A percentile compares a stretch with the other conserved stretches of the same genome.
Evolutionary conservation across 129 eudicot genomes (phyloP).

Genomic region (Flaveria trinervia): DNA sequence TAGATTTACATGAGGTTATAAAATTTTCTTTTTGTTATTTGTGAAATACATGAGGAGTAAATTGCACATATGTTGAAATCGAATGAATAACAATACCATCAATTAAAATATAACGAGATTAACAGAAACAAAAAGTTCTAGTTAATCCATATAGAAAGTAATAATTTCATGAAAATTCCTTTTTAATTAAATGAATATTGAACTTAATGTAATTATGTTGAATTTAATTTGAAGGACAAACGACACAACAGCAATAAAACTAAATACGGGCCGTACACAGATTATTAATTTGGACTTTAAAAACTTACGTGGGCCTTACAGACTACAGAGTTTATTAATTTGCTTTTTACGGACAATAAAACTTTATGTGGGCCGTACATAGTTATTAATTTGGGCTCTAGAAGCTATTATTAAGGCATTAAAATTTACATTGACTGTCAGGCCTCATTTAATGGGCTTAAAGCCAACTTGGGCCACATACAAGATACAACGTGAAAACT

Average conservation of each 20-base stretch:
- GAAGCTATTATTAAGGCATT: not conserved
- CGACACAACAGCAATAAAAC: not conserved
- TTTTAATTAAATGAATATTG: not conserved
- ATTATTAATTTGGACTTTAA: too few species aligned
- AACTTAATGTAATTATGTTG: not conserved
- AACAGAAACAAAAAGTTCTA: not conserved
- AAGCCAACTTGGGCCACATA: not conserved
- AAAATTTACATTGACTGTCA: not conserved
- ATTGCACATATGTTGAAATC: too few species aligned
- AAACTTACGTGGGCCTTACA: too few species aligned
- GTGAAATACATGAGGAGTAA: too few species aligned
- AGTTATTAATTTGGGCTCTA: constrained; percentile 1
- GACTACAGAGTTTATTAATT: too few species aligned
- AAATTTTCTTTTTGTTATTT: too few species aligned
- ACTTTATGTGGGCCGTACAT: not conserved
- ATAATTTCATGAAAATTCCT: not conserved
- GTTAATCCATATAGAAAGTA: not conserved
- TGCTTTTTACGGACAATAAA: not conserved
- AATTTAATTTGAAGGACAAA: not conserved
- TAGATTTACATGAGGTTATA: too few species aligned
- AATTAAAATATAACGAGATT: too few species aligned
- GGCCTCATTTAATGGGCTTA: not conserved
- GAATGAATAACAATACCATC: too few species aligned
- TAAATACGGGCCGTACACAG: too few species aligned
- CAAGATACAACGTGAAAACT: too few species aligned